phyloP scores from a whole-genome alignment of 495 filamentous ascomycete genomes.

The Aspergillus avenaceus region DNA sequence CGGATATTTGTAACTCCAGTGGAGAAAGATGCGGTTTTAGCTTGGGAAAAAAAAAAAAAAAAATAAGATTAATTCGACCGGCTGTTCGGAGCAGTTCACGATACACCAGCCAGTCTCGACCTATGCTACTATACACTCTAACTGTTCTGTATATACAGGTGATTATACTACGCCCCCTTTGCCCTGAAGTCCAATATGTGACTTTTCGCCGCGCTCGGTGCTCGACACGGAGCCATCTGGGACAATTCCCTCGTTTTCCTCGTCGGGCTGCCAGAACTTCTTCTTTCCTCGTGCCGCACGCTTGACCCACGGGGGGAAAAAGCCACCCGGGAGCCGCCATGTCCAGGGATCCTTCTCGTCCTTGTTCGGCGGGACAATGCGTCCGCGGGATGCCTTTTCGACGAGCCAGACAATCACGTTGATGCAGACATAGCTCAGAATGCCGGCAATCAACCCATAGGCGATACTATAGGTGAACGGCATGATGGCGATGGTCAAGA shows the following conservation, averaged over 20 bases:
- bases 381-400: slow-evolving; percentile 57
- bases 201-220: slow-evolving; percentile 14
- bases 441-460: slow-evolving; percentile 74
- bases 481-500: slow-evolving; percentile 76
- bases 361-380: slow-evolving; percentile 68
- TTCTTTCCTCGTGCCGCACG: slow-evolving; percentile 59
- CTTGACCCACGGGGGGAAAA: slow-evolving; percentile 66
- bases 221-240: slow-evolving; percentile 8
- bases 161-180: not conserved
- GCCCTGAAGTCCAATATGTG: not conserved
- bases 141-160: not conserved
- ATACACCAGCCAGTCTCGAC: not conserved
- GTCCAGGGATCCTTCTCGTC: slow-evolving; percentile 71
- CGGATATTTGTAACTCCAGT: too few relatives aligned
- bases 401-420: slow-evolving; percentile 64
- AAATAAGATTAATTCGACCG: not conserved
- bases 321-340: slow-evolving; percentile 60
- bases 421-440: slow-evolving; percentile 66
- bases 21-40: too few relatives aligned
- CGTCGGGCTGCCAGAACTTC: slow-evolving; percentile 57
- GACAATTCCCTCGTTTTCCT: slow-evolving; percentile 19
- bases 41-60: too few relatives aligned
- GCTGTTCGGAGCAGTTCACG: not conserved
- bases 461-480: slow-evolving; percentile 84
- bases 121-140: not conserved